Conservation (phyloP, 257 asterid genomes). For the Oldenlandia corymbosa region DNA sequence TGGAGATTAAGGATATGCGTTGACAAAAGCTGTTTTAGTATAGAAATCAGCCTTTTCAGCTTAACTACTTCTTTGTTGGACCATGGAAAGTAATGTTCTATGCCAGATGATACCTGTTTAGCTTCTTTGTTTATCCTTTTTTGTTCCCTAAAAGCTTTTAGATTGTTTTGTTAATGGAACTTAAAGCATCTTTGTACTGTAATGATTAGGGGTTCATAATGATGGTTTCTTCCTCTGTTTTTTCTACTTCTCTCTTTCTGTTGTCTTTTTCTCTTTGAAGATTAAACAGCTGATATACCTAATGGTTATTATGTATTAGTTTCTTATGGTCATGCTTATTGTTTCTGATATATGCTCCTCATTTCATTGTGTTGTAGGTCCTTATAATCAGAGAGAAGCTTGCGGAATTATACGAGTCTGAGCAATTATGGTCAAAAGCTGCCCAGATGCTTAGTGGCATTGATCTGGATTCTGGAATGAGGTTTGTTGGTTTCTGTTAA, state of each 20-base stretch:
- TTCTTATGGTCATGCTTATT: background rate
- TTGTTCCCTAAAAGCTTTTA: background rate
- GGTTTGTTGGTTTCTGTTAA: slow-evolving; percentile 38
- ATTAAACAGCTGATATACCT: background rate
- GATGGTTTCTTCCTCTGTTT: background rate
- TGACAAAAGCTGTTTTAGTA: background rate
- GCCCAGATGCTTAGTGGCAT: slow-evolving; percentile 99
- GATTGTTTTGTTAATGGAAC: background rate
- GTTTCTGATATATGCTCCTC: background rate
- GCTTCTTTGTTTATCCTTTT: background rate
- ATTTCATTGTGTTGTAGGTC: slow-evolving; percentile 44
- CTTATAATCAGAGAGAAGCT: slow-evolving; percentile 89
- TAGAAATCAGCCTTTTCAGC: background rate
- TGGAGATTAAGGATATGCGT: background rate
- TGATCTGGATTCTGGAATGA: slow-evolving; percentile 98
- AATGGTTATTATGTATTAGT: background rate
- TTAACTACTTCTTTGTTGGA: background rate
- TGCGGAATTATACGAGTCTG: slow-evolving; percentile 88
- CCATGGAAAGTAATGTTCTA: background rate
- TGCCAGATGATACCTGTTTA: background rate
- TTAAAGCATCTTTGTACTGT: no score
- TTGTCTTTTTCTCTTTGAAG: background rate
- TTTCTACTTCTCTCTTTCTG: background rate
- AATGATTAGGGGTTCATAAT: background rate
- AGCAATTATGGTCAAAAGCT: slow-evolving; percentile 91